Conservation (phyloP, 2,329 filamentous ascomycete genomes). For the Lachnellula arida region DNA sequence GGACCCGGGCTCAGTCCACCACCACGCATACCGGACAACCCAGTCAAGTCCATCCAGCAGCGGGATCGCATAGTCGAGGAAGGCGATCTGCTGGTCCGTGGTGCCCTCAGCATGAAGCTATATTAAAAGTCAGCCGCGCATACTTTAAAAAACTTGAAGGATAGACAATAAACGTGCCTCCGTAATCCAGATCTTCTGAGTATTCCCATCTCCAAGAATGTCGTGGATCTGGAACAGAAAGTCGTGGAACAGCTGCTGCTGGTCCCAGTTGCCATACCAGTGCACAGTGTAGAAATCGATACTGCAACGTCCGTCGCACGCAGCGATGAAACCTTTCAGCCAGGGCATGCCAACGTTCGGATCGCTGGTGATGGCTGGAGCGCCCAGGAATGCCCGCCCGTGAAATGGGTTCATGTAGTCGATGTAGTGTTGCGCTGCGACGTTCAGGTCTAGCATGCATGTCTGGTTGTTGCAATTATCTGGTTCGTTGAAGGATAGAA, state of each 20-base stretch:
- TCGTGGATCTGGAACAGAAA: constrained; percentile 34
- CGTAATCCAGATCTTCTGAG: constrained; percentile 3
- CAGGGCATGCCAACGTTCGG: constrained; percentile 35
- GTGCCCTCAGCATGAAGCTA: constrained; percentile 32
- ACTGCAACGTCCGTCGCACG: constrained; percentile 35
- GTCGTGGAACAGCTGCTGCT: constrained; percentile 33
- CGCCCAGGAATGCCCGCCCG: constrained; percentile 37
- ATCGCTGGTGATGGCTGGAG: constrained; percentile 40
- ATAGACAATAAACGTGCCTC: constrained; percentile 20
- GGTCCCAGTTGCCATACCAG: constrained; percentile 27
- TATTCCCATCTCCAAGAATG: neutral
- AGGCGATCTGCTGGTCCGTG: constrained; percentile 30
- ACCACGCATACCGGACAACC: constrained; percentile 36
- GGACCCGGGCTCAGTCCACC: constrained; percentile 4
- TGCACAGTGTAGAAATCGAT: constrained; percentile 42
- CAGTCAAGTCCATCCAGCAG: constrained; percentile 37
- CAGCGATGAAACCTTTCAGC: constrained; percentile 36
- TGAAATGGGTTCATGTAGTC: constrained; percentile 38
- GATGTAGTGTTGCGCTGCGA: constrained; percentile 35
- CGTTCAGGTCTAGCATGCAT: neutral
- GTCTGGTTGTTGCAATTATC: neutral
- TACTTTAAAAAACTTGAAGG: neutral
- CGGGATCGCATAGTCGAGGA: constrained; percentile 37
- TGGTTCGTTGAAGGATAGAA: constrained; percentile 6
- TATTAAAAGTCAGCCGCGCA: constrained; percentile 29